Percentiles rank a stretch among this genome's conserved stretches.
Evolutionary conservation across 148 eudicot species (phyloP).

Genomic region (Camellia sinensis): DNA sequence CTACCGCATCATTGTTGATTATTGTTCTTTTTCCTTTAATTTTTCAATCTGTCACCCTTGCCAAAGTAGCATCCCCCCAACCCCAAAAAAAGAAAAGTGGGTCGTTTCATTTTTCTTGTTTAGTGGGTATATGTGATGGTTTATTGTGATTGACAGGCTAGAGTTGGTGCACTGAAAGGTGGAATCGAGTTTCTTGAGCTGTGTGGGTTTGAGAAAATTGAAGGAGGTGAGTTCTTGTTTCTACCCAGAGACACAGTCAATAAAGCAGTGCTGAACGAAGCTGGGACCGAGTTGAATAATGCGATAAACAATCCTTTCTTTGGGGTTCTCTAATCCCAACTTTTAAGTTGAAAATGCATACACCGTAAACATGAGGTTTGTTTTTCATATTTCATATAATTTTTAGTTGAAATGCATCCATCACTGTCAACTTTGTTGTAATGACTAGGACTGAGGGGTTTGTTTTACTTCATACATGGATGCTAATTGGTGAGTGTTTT

Average conservation of each 20-base stretch:
- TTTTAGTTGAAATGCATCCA: background rate
- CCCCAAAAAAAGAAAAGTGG: background rate
- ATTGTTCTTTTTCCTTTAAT: background rate
- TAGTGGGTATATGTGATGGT: background rate
- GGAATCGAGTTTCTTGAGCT: slow-evolving; percentile 91
- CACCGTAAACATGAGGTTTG: background rate
- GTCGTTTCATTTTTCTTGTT: no score
- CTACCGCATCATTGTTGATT: background rate
- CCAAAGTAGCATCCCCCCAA: background rate
- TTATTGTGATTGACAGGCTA: slow-evolving; percentile 45
- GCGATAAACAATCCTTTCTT: slow-evolving; percentile 95
- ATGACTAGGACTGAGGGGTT: background rate
- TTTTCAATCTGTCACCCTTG: background rate
- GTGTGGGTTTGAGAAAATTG: slow-evolving; percentile 85
- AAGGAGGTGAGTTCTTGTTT: slow-evolving; percentile 84
- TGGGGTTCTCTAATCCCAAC: slow-evolving; percentile 61
- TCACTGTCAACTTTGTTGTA: background rate
- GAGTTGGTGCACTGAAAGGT: slow-evolving; percentile 86
- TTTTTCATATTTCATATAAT: background rate
- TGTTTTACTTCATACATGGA: background rate
- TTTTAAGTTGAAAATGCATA: background rate
- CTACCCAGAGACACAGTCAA: slow-evolving; percentile 80
- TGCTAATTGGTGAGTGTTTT: background rate
- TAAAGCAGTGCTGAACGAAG: slow-evolving; percentile 62
- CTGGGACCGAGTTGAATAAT: slow-evolving; percentile 82